Percentiles rank a stretch among this genome's conserved stretches.
phyloP scores from a whole-genome alignment of 1,139 yeast species.

The Yamadazyma trypodendri region DNA sequence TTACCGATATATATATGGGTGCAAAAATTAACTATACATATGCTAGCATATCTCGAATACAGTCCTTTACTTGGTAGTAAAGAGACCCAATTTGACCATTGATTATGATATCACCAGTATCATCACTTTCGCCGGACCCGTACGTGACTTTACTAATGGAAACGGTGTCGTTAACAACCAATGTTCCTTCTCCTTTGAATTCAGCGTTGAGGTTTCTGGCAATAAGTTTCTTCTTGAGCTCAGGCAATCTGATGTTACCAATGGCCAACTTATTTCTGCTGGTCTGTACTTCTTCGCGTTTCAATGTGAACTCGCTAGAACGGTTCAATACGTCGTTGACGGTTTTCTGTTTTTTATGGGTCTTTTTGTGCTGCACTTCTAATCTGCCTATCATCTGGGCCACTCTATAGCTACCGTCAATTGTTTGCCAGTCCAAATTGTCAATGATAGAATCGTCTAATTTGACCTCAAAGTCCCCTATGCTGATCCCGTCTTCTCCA shows the following conservation, averaged over 20 bases:
- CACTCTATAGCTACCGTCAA: conserved; percentile 75
- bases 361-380: conserved; percentile 38
- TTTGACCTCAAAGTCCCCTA: conserved; percentile 69
- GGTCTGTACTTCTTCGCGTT: conserved; percentile 21
- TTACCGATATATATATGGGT: not conserved
- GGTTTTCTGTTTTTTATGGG: conserved; percentile 10
- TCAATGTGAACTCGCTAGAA: conserved; percentile 38
- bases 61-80: conserved; percentile 75
- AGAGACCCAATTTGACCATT: conserved; percentile 80
- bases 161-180: conserved; percentile 78
- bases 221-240: conserved; percentile 63
- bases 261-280: conserved; percentile 58
- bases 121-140: conserved; percentile 39
- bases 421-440: conserved; percentile 76
- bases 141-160: conserved; percentile 70
- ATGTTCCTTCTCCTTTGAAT: conserved; percentile 88
- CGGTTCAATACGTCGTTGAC: conserved; percentile 33
- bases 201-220: conserved; percentile 71
- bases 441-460: conserved; percentile 67
- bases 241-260: conserved; percentile 87
- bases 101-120: conserved; percentile 77
- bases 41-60: conserved; percentile 80
- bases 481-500: conserved; percentile 31
- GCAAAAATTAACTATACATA: conserved; percentile 41
- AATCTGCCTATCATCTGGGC: conserved; percentile 81